phyloP scores from a whole-genome alignment of 2,329 filamentous ascomycete species.

The Xylaria sp. region DNA sequence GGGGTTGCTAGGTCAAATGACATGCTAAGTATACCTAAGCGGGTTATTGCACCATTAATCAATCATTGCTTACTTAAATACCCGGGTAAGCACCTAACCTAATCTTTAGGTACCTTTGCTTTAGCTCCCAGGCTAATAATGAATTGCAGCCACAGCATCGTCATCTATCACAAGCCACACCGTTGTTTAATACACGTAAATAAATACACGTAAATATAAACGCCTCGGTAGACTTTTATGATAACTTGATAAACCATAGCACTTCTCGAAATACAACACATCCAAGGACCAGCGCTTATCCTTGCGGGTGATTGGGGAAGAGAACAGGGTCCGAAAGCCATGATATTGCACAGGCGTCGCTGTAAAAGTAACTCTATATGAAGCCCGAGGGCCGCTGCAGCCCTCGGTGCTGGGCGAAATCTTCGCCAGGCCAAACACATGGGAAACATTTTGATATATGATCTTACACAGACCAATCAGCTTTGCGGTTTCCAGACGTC shows the following conservation, averaged over 20 bases:
- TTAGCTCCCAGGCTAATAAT: no score
- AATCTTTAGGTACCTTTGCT: no score
- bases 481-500: background rate
- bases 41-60: background rate
- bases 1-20: conserved; percentile 17
- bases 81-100: background rate
- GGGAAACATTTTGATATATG: background rate
- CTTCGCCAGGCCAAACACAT: background rate
- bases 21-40: conserved; percentile 1
- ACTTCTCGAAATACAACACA: background rate
- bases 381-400: background rate
- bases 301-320: background rate
- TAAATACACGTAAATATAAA: no score
- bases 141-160: no score
- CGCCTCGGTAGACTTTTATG: no score
- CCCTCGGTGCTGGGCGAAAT: background rate
- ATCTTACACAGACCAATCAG: background rate
- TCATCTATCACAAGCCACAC: no score
- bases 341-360: background rate
- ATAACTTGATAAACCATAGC: background rate
- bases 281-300: background rate
- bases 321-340: background rate
- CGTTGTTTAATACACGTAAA: no score
- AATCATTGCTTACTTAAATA: background rate
- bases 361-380: background rate